Percentiles rank a stretch among this genome's conserved stretches.
Evolutionary conservation across 345 rosid species (phyloP).

Genomic region (Mallotus nudiflorus): DNA sequence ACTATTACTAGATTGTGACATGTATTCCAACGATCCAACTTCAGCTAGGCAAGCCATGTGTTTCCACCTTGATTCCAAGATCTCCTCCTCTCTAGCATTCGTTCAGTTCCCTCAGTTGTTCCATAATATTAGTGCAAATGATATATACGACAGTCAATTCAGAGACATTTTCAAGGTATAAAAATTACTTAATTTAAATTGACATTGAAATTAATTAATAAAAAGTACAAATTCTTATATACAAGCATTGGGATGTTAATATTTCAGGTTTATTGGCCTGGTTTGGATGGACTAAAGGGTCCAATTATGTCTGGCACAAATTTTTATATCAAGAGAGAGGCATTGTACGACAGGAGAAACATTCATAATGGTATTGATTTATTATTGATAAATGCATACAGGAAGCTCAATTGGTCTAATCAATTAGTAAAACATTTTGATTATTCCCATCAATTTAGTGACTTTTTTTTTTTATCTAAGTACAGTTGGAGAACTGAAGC

Average conservation of each 20-base stretch:
- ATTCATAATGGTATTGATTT: constrained; percentile 11
- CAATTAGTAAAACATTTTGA: too few species aligned
- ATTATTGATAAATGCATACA: too few species aligned
- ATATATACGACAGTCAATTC: constrained; percentile 41
- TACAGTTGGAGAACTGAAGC: constrained; percentile 18
- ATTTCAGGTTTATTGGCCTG: constrained; percentile 19
- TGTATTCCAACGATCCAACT: constrained; percentile 47
- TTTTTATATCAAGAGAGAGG: constrained; percentile 18
- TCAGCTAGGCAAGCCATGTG: constrained; percentile 50
- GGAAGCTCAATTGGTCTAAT: too few species aligned
- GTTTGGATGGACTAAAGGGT: constrained; percentile 30
- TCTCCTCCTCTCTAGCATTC: constrained; percentile 33
- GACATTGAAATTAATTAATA: too few species aligned
- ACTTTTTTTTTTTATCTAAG: too few species aligned
- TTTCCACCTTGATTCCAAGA: constrained; percentile 34
- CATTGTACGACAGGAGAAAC: constrained; percentile 2
- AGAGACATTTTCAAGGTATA: constrained; percentile 33
- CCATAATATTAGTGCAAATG: constrained; percentile 24
- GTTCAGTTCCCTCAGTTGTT: constrained; percentile 52
- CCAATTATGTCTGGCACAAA: constrained; percentile 8
- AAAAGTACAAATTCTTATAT: too few species aligned
- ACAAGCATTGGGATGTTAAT: background rate
- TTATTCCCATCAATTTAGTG: too few species aligned
- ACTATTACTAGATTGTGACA: constrained; percentile 46
- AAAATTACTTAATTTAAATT: too few species aligned